Base-by-base conservation (phyloP, 2,329 filamentous ascomycete genomes). In the Talaromyces rugulosus region DNA sequence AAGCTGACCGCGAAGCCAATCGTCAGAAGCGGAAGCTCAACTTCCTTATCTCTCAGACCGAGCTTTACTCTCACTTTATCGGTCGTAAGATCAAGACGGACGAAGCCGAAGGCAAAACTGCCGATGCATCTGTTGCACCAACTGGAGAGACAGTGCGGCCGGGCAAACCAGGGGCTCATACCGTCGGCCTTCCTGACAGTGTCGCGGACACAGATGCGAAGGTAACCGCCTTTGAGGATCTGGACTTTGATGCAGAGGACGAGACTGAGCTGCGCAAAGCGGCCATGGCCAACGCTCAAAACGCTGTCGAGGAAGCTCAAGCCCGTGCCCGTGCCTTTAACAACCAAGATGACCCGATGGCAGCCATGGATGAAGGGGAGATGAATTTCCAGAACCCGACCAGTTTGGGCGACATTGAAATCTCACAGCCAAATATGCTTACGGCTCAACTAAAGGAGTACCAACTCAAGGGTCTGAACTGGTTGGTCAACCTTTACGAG, bases 341-440 rank as follows among this genome's bases (percentile, higher is more conserved):
- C 79, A 88, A 92, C 64, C 82, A 83, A 9, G 81, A 87, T 52
- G 81, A 82, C 58, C 81, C 86, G 58, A 85, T 87, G 71, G 86
- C 86, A 62, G 87, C 90, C 75, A 90, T 95, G 67, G 92, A 97
- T 63, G 93, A 97, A 71, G 94, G 93, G 69, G 95, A 99, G 79
- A 91, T 99, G 90, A 99, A 99, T 80, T 99, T 99, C 82, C 95
- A 99, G 79, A 98, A 99, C 74, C 95, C 95, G 0, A 95, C 93
- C 4, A 95, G 94, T 71, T 84, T 99, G 69, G 94, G 94, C 69
- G 93, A 95, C 69, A 92, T 96, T 67, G 91, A 96, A 71, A 92
- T 99, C 61, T 89, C 93, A 65, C 95, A 99, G 74, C 95, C 95
- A 8, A 96, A 92, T 77, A 87, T 98, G 78, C 86, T 99, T 71